phyloP scores from a whole-genome alignment of 2,329 filamentous ascomycete genomes.

The Pseudohalonectria lignicola region DNA sequence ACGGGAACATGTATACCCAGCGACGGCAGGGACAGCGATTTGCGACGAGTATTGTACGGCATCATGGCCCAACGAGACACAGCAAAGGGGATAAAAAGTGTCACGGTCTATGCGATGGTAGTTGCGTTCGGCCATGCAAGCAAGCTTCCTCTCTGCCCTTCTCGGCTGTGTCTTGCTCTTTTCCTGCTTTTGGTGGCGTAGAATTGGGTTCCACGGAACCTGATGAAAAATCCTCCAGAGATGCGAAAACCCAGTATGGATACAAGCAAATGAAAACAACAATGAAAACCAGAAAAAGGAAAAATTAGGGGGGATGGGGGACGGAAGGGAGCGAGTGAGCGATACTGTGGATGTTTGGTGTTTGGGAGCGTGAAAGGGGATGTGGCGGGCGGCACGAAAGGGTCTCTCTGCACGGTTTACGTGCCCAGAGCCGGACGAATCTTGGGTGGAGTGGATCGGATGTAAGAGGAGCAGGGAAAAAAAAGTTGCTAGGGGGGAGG shows the following conservation, averaged over 20 bases:
- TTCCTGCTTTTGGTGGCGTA: no score
- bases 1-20: conserved; percentile 83
- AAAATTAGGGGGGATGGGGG: background rate
- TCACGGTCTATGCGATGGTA: no score
- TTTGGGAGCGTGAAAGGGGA: background rate
- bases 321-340: background rate
- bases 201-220: no score
- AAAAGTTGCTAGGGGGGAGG: conserved; percentile 5
- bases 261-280: no score
- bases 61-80: conserved; percentile 34
- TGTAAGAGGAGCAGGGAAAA: background rate
- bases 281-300: no score
- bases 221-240: no score
- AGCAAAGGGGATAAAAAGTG: background rate
- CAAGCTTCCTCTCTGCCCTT: no score
- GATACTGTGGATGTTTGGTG: background rate
- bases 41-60: conserved; percentile 95
- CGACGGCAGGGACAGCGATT: conserved; percentile 85
- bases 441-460: background rate
- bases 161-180: no score
- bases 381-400: conserved; percentile 5
- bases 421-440: background rate
- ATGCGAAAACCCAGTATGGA: no score
- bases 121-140: no score
- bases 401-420: no score